A percentile compares a stretch with the other conserved stretches of the same genome.
Evolutionary conservation across 129 eudicot genomes (phyloP).

Genomic region (Helianthus tuberosus): DNA sequence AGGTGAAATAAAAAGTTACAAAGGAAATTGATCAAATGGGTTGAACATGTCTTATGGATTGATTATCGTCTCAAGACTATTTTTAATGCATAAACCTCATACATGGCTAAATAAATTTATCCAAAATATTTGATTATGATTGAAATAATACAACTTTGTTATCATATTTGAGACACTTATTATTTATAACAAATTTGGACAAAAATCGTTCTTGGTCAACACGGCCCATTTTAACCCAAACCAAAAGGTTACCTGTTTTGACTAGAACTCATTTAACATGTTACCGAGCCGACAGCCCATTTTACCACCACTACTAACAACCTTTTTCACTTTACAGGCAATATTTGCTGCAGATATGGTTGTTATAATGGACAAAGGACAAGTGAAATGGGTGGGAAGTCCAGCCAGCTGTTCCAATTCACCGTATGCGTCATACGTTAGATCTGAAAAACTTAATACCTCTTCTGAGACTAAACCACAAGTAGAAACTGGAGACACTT

Average conservation of each 20-base stretch:
- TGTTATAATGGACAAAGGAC: conserved; percentile 83
- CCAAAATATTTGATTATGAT: neutral
- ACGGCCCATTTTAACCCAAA: neutral
- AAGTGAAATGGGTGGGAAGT: conserved; percentile 76
- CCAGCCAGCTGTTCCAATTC: conserved; percentile 56
- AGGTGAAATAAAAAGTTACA: neutral
- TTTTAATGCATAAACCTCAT: conserved; percentile 5
- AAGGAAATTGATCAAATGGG: neutral
- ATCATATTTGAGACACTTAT: neutral
- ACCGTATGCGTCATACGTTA: conserved; percentile 43
- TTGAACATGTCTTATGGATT: neutral
- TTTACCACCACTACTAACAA: conserved; percentile 1
- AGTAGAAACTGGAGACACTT: conserved; percentile 29
- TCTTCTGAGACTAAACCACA: conserved; percentile 32
- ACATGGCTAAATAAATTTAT: neutral
- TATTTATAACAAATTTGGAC: neutral
- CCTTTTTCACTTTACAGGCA: conserved; percentile 58
- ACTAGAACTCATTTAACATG: neutral
- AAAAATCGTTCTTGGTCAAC: conserved; percentile 13
- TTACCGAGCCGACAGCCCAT: neutral
- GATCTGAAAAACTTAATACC: conserved; percentile 37
- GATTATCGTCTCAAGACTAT: neutral
- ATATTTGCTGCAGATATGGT: conserved; percentile 76
- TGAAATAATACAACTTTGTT: neutral
- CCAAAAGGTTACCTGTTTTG: neutral